Conservation (phyloP, 192 early-diverging fungal genomes). For the Irineochytrium annulatum region DNA sequence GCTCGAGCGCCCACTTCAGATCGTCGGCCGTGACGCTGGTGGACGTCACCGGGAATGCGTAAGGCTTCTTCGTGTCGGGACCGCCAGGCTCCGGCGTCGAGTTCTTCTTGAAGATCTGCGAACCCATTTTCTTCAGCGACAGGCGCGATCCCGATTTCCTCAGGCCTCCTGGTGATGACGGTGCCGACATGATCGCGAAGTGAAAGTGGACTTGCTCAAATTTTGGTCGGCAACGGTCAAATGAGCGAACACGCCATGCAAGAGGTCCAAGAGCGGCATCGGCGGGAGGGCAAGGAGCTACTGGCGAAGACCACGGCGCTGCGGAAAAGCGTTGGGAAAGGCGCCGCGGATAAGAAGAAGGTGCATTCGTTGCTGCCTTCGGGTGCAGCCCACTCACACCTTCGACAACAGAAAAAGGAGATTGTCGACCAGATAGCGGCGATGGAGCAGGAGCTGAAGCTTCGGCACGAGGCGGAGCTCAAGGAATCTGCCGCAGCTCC, state of each 20-base stretch:
- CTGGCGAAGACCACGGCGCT: neutral
- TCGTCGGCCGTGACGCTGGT: conserved; percentile 20
- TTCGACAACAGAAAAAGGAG: conserved; percentile 78
- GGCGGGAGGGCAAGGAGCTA: neutral
- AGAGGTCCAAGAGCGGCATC: neutral
- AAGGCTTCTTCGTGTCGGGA: neutral
- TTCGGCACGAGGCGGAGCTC: conserved; percentile 61
- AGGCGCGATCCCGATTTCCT: neutral
- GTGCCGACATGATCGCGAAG: no score
- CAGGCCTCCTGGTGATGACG: neutral
- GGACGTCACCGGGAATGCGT: neutral
- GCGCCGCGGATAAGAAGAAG: neutral
- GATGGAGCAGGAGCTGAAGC: conserved; percentile 59
- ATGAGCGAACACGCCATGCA: no score
- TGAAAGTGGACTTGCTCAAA: no score
- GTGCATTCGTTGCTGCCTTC: neutral
- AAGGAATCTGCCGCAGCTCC: conserved; percentile 19
- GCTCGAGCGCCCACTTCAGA: conserved; percentile 37
- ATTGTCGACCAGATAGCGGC: conserved; percentile 61
- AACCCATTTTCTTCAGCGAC: neutral
- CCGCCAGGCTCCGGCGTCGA: neutral
- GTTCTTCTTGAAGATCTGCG: neutral
- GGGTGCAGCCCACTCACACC: neutral
- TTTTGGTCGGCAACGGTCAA: no score
- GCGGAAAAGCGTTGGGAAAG: neutral